These are phyloP conservation scores for Pseudoneurospora amorphoporcata DNA, from an alignment of 495 filamentous ascomycete species.

Conservation along the genomic window DNA sequence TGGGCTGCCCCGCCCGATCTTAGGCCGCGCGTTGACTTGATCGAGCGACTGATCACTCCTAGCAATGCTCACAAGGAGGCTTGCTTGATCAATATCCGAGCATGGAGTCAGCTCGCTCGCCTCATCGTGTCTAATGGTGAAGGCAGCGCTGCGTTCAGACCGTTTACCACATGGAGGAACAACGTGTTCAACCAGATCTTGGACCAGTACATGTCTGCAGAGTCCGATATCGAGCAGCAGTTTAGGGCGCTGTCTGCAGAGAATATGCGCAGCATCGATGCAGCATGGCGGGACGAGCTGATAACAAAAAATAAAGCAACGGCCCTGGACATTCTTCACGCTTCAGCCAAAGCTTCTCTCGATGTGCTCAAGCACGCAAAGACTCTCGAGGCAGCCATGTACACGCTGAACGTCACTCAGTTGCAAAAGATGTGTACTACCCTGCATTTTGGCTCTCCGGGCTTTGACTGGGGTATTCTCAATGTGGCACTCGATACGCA, in stretches of 20 bases:
- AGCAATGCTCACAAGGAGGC: conserved; percentile 74
- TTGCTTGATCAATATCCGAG: conserved; percentile 68
- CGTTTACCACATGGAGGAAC: conserved; percentile 61
- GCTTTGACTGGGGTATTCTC: conserved; percentile 35
- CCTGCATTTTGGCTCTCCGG: conserved; percentile 26
- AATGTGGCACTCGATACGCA: conserved; percentile 27
- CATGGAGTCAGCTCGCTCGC: conserved; percentile 69
- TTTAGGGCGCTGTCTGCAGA: conserved; percentile 30
- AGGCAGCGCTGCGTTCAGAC: conserved; percentile 38
- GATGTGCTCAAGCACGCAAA: conserved; percentile 28
- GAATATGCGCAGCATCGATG: conserved; percentile 23
- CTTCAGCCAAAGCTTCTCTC: conserved; percentile 29
- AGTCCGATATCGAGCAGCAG: conserved; percentile 39
- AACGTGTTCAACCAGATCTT: conserved; percentile 39
- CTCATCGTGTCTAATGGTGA: conserved; percentile 60
- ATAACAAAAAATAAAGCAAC: conserved; percentile 34
- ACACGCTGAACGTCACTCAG: conserved; percentile 29
- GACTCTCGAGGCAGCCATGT: conserved; percentile 25
- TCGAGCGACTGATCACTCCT: conserved; percentile 71
- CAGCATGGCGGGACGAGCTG: conserved; percentile 29
- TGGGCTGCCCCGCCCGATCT: conserved; percentile 66
- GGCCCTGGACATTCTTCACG: conserved; percentile 33
- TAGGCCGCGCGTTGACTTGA: conserved; percentile 57
- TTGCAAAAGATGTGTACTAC: conserved; percentile 35
- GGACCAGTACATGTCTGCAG: conserved; percentile 38